Base-by-base conservation (phyloP, 768 basidiomycete genomes). In the Neoboletus magnificus region DNA sequence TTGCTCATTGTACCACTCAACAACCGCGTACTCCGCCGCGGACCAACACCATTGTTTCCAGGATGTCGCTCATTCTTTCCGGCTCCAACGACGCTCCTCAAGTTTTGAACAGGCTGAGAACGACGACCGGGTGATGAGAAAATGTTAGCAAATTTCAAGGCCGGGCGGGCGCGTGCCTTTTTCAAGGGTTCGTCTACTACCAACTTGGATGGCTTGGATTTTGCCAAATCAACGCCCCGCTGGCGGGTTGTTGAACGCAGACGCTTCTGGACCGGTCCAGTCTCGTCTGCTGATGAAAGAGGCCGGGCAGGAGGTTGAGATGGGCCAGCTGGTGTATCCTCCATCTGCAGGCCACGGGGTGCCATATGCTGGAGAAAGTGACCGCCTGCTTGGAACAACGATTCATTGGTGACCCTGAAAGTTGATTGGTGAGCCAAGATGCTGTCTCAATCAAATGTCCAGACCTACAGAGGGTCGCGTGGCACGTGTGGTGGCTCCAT, bases 141-240 rank as follows among this genome's bases (percentile, higher is more conserved):
- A 79, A 87, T 79, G 78, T 88, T 88, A 87, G 84, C 80, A 86
- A 87, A 83, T 77, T 82, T 85, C 82, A 88, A 81, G 81, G 84
- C 86, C 86, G 85, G 85, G 84, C 85, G 87, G 80, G 83, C 84
- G 85, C 87, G 84, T 89, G 85, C 89, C 89, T 91, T 91, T 87
- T 89, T 89, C 80, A 80, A 77, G 72, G 84, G 82, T 73, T 87
- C 85, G 75, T 86, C 86, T 65, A 79, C 71, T 68, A 75, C 75
- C 64, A 80, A 71, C 78, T 87, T 89, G 67, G 76, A 79, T 61
- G 80, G 72, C 71, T 85, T 86, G 49, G 77, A 70, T 71, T 82
- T 85, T 58, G 75, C 71, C 63, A 66, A 45, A 67, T 76, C 76
- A 53, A 74, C 71, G 69, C 81, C 79, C 58, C 77, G 73, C 59